Evolutionary conservation across 129 eudicot species (phyloP).

Genomic region (Flaveria bidentis): DNA sequence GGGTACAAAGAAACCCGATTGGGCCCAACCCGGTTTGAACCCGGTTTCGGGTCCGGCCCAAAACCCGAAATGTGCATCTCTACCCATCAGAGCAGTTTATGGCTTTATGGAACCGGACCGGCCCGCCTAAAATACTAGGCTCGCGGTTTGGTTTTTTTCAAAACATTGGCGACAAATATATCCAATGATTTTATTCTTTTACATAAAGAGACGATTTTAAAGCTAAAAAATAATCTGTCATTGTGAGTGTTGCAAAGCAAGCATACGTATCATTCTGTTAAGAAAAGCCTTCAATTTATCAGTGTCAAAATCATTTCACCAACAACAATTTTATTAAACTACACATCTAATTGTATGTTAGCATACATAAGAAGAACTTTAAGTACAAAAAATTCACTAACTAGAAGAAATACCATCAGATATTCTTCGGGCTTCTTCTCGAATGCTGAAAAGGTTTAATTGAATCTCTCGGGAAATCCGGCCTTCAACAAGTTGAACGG

Average conservation of each 20-base stretch:
- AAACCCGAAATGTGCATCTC: no score
- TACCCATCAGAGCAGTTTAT: no score
- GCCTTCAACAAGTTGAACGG: slow-evolving; percentile 83
- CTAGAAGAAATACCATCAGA: slow-evolving; percentile 13
- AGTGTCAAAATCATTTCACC: slow-evolving; percentile 14
- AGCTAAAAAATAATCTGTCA: no score
- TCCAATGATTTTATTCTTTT: background rate
- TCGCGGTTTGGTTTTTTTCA: background rate
- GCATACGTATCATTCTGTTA: no score
- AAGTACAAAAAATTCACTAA: slow-evolving; percentile 19
- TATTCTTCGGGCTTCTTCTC: slow-evolving; percentile 50
- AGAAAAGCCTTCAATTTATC: background rate
- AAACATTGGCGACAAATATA: background rate
- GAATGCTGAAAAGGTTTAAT: slow-evolving; percentile 64
- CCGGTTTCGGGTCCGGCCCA: no score
- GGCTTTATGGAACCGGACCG: background rate
- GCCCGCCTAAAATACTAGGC: background rate
- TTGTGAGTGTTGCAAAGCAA: no score
- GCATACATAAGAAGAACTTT: slow-evolving; percentile 18
- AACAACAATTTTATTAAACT: slow-evolving; percentile 12
- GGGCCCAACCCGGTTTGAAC: no score
- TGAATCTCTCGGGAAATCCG: slow-evolving; percentile 67
- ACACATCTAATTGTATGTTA: background rate
- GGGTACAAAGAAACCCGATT: no score
- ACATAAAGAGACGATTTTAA: no score